Base-by-base conservation (phyloP, 208 protist species). In the Leishmania amazonensis region DNA sequence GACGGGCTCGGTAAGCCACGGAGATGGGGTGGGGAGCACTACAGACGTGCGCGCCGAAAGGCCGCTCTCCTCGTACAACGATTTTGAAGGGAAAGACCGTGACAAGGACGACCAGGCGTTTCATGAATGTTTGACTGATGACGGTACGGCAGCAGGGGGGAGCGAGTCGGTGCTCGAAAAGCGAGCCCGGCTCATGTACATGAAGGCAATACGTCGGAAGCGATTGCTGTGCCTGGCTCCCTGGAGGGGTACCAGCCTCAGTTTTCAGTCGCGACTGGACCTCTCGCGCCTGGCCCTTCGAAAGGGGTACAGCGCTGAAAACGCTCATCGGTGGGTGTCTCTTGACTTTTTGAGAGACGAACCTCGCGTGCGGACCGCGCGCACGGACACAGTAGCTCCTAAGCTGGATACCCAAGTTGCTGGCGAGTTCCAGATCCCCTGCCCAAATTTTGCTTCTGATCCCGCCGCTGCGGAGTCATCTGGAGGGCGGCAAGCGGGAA, bases 221-320 rank as follows among this genome's bases (percentile, higher is more conserved):
- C 45, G 21, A 2, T 31, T 38, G 6, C 19, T 71, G 24, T 65
- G 4, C 9, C 9, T 4, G 35, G n/a, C 0, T 17, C 7, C 62
- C 47, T 64, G 73, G 72, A 40, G n/a, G 42, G 0, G 0, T 19
- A 31, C 53, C 31, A 42, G 2, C n/a, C 58, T 89, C 28, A 70
- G n/a, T 0, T 5, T 54, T 0, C 21, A 47, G 31, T 84, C 70
- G 0, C 83, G 82, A 9, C 58, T 89, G 3, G 76, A 81, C 15
- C 71, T 89, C 35, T 79, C 86, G n/a, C 28, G 11, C 11, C 45
- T 89, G 7, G 78, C 82, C 0, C 70, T 87, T n/a, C 76, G 71
- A 15, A 79, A 80, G 19, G 76, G 80, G 31, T 85, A 87, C 62
- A 35, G 13, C 8, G 42, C 49, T 13, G 45, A 72, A 42, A 78